Evolutionary conservation across 768 basidiomycete genomes (phyloP).

Genomic region (Paxillus involutus): DNA sequence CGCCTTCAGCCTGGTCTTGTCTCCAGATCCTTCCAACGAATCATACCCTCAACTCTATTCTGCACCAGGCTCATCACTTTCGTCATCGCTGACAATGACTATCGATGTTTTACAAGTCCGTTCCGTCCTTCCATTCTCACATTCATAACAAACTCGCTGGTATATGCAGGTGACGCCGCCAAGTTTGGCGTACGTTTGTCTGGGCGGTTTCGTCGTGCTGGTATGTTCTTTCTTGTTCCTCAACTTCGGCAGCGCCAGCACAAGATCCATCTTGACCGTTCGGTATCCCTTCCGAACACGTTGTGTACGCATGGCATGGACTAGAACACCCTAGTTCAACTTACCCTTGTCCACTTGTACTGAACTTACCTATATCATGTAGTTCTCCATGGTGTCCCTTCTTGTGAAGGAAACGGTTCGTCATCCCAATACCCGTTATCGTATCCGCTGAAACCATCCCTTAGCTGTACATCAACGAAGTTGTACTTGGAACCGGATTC

Average conservation of each 20-base stretch:
- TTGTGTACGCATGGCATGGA: not conserved
- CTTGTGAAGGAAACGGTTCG: conserved; percentile 78
- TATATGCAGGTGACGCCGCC: conserved; percentile 47
- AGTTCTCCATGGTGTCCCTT: conserved; percentile 86
- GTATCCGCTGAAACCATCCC: not conserved
- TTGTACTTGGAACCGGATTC: conserved; percentile 82
- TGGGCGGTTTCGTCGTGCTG: conserved; percentile 56
- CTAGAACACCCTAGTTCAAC: not conserved
- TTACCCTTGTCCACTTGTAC: too few relatives aligned
- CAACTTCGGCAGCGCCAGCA: not conserved
- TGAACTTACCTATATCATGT: not conserved
- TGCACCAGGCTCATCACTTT: too few relatives aligned
- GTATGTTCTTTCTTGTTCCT: conserved; percentile 26
- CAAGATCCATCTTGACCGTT: too few relatives aligned
- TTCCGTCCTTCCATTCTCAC: not conserved
- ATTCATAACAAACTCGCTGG: conserved; percentile 22
- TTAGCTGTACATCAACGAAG: conserved; percentile 89
- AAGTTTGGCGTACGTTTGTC: conserved; percentile 58
- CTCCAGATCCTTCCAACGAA: too few relatives aligned
- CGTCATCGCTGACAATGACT: conserved; percentile 11
- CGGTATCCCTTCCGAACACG: not conserved
- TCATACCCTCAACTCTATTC: not conserved
- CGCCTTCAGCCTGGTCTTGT: too few relatives aligned
- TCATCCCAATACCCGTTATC: not conserved
- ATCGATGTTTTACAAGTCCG: conserved; percentile 25